A percentile compares a stretch with the other conserved stretches of the same genome.
These are phyloP conservation scores for Alternaria rosae DNA, from an alignment of 2,329 filamentous ascomycete species.

Conservation along the genomic window DNA sequence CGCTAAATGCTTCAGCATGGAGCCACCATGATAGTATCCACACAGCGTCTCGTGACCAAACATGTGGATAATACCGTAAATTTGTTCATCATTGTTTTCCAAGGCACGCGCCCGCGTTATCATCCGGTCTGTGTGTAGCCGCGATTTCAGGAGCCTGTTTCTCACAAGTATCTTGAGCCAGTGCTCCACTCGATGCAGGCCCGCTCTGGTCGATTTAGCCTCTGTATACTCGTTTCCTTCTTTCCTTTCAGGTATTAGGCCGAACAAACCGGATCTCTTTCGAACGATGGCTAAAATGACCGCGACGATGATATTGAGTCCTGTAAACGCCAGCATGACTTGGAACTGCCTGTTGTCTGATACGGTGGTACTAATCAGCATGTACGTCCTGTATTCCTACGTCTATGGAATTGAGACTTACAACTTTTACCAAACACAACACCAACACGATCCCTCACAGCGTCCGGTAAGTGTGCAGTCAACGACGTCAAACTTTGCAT, in stretches of 20 bases:
- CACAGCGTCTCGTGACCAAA: not conserved
- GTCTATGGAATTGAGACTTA: not conserved
- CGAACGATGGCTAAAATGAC: constrained; percentile 28
- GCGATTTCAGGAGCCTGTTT: not conserved
- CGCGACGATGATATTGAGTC: constrained; percentile 33
- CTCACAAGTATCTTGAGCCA: not conserved
- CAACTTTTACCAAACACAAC: constrained; percentile 39
- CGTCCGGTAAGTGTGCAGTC: constrained; percentile 26
- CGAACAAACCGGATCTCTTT: constrained; percentile 35
- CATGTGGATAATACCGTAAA: not conserved
- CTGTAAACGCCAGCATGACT: constrained; percentile 37
- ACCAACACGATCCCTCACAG: constrained; percentile 23
- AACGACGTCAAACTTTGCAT: constrained; percentile 28
- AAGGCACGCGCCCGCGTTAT: not conserved
- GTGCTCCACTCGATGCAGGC: not conserved
- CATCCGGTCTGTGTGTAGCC: not conserved
- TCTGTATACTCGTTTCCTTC: constrained; percentile 37
- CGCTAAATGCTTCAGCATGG: not conserved
- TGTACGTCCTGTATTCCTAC: not conserved
- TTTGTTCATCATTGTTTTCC: not conserved
- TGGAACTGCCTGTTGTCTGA: constrained; percentile 40
- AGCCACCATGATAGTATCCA: not conserved
- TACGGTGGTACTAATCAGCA: not conserved
- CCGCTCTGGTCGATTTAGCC: not conserved
- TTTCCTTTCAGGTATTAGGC: constrained; percentile 24